phyloP scores from a whole-genome alignment of 768 basidiomycete genomes.

The Agrocybe pediades region DNA sequence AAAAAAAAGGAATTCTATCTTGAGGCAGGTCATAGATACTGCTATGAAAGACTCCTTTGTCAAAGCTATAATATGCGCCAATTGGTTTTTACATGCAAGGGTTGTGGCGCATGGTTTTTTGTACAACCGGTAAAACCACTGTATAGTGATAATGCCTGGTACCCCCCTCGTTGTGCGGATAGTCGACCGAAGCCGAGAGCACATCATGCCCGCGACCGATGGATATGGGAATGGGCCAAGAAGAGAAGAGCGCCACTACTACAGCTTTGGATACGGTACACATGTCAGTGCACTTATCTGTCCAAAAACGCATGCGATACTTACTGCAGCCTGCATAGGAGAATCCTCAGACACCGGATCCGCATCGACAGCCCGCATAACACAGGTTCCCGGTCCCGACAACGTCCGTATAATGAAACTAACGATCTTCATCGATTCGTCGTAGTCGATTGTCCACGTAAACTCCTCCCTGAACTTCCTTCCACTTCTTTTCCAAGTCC shows the following conservation, averaged over 20 bases:
- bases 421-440: constrained; percentile 43
- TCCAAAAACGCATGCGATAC: constrained; percentile 2
- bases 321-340: constrained; percentile 11
- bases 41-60: no score
- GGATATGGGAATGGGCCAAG: constrained; percentile 6
- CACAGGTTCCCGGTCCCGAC: constrained; percentile 41
- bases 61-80: no score
- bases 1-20: no score
- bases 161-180: not conserved
- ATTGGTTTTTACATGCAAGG: no score
- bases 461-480: constrained; percentile 48
- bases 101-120: no score
- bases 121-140: no score
- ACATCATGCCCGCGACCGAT: constrained; percentile 7
- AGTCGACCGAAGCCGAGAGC: constrained; percentile 10
- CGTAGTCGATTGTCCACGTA: constrained; percentile 44
- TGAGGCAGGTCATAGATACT: no score
- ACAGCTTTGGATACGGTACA: not conserved
- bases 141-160: not conserved
- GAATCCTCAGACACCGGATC: constrained; percentile 11
- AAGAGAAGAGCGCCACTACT: not conserved
- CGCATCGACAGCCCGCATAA: constrained; percentile 44
- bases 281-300: not conserved
- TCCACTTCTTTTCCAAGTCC: constrained; percentile 49
- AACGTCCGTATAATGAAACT: constrained; percentile 42